Evolutionary conservation across 495 filamentous ascomycete species (phyloP).

Genomic region (Aspergillus heteromorphus): DNA sequence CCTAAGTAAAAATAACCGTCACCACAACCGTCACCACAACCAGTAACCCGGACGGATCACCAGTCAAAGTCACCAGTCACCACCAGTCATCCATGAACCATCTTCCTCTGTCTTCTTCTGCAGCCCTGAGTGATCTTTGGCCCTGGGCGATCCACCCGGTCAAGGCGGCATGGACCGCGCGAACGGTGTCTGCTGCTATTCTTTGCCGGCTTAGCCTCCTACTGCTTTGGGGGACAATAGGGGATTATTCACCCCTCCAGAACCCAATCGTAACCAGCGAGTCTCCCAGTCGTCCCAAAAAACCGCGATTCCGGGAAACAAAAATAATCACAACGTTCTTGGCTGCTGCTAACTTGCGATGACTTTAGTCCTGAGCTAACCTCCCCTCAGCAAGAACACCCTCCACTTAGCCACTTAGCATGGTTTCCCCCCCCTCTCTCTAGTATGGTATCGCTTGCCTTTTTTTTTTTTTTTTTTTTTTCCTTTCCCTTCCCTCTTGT

Average conservation of each 20-base stretch:
- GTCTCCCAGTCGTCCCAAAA: background rate
- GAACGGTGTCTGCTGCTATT: constrained; percentile 25
- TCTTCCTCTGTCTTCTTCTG: constrained; percentile 6
- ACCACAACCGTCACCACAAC: background rate
- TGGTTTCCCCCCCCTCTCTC: background rate
- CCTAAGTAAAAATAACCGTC: background rate
- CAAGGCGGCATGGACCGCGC: constrained; percentile 28
- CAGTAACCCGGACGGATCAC: too few species aligned
- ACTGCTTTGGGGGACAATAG: constrained; percentile 8
- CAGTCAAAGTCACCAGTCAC: constrained; percentile 3
- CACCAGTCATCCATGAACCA: too few species aligned
- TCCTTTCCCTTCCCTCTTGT: background rate
- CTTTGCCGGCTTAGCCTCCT: constrained; percentile 9
- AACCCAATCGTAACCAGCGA: background rate
- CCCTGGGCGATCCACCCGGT: constrained; percentile 24
- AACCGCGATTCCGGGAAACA: background rate
- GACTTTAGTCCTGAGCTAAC: constrained; percentile 13
- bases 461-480: background rate
- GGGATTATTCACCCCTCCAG: background rate
- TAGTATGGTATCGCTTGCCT: background rate
- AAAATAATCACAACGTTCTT: constrained; percentile 5
- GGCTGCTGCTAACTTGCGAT: constrained; percentile 1
- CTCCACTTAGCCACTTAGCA: constrained; percentile 3
- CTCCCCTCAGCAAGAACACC: constrained; percentile 11
- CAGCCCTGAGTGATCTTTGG: constrained; percentile 7